These are phyloP conservation scores for Paramecium biaurelia DNA, from an alignment of 73 alveolate genomes.

Conservation along the genomic window DNA sequence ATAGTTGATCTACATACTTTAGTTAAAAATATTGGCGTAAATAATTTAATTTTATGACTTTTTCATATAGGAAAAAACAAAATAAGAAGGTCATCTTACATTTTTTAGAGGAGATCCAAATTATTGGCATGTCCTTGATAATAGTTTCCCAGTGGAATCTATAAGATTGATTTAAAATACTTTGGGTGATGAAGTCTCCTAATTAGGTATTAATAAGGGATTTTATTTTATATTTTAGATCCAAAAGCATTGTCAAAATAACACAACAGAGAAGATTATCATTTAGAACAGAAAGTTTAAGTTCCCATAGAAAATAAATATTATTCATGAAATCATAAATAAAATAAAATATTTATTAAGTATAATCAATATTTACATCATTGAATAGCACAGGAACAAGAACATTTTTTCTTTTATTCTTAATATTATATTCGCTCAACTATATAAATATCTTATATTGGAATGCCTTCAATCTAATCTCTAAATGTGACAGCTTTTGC, in stretches of 20 bases:
- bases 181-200: slow-evolving; percentile 37
- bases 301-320: slow-evolving; percentile 28
- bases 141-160: slow-evolving; percentile 7
- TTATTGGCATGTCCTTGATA: slow-evolving; percentile 44
- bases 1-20: neutral
- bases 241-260: neutral
- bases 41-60: neutral
- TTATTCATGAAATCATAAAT: slow-evolving; percentile 21
- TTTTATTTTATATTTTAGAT: neutral
- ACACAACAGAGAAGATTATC: slow-evolving; percentile 1
- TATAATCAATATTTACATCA: neutral
- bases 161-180: neutral
- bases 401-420: neutral
- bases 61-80: neutral
- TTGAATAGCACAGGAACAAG: slow-evolving; percentile 15
- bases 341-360: neutral
- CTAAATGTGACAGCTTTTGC: slow-evolving; percentile 26
- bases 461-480: slow-evolving; percentile 25
- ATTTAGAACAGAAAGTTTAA: neutral
- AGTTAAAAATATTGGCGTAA: neutral
- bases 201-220: neutral
- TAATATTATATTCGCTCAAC: neutral
- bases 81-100: neutral
- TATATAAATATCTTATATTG: neutral
- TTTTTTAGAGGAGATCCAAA: slow-evolving; percentile 39